A percentile compares a stretch with the other conserved stretches of the same genome.
Evolutionary conservation across 2,329 filamentous ascomycete genomes (phyloP).

Genomic region (Penicillium sp.): DNA sequence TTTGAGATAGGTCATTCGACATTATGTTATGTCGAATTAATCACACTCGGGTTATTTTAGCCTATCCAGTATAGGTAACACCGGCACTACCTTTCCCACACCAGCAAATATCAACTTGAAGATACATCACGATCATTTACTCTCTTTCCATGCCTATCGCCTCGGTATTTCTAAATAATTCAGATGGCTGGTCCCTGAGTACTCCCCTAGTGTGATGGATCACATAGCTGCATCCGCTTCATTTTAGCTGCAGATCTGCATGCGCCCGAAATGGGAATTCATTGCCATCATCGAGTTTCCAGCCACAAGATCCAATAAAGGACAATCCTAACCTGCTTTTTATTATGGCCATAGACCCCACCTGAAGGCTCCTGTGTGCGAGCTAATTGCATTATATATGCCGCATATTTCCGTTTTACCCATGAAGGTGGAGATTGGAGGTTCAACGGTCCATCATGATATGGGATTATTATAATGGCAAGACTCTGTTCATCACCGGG

Average conservation of each 20-base stretch:
- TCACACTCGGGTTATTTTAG: neutral
- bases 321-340: neutral
- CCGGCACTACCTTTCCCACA: neutral
- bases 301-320: neutral
- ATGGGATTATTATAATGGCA: constrained; percentile 27
- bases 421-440: neutral
- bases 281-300: neutral
- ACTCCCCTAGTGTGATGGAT: constrained; percentile 10
- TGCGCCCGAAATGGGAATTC: constrained; percentile 1
- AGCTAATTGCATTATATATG: neutral
- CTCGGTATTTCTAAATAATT: neutral
- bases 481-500: constrained; percentile 24
- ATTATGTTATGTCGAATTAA: no score
- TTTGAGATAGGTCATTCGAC: neutral
- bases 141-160: neutral
- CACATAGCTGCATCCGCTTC: constrained; percentile 18
- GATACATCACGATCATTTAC: neutral
- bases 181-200: constrained; percentile 14
- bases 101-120: neutral
- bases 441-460: constrained; percentile 17
- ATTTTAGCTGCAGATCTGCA: constrained; percentile 15
- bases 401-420: constrained; percentile 1
- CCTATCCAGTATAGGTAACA: neutral
- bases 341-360: constrained; percentile 10
- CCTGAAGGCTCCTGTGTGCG: neutral